Base-by-base conservation (phyloP, 176 grass and related monocot genomes). In the Triticum dicoccoides region DNA sequence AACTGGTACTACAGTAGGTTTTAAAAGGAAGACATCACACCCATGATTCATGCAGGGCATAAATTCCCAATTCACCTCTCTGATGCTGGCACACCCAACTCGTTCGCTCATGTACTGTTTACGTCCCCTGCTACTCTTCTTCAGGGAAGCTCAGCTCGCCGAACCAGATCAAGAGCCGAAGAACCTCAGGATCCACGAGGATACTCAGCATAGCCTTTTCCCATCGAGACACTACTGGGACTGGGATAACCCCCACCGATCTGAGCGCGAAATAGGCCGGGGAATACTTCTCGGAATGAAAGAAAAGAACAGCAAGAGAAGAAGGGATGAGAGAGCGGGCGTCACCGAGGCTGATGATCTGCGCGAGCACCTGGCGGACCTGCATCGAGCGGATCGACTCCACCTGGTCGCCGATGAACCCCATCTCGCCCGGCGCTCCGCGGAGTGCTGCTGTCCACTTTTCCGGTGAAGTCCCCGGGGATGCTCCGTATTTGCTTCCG, bases 291-390 rank as follows among this genome's bases (percentile, higher is more conserved):
- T 73, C 1, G 8, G 68, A n/a, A 39, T n/a, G 68, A 37, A 3
- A 17, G 15, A 23, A 11, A 24, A 42, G 4, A 68, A 9, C 4
- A 15, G 14, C 0, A 13, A 69, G 23, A 61, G 14, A 61, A 25
- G 21, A 39, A 1, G 68, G 15, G 33, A 42, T 33, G 38, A 14
- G 56, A 65, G 11, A 73, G 27, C 2, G 25, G 25, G 58, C 11
- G 9, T 84, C 69, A 84, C 82, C 82, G 33, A 83, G 82, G 82
- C 69, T 74, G 54, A 83, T 83, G 34, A 63, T 83, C 24, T 83
- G 82, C 5, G 54, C 11, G 34, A 83, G 69, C 0, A 61, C 23
- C 27, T 44, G 52, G 37, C 82, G 82, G 54, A 74, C 39, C 82
- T 83, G 69, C 15, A 74, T n/a, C 35, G 69, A 74, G 69, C 82